These are phyloP conservation scores for Kwoniella pini DNA, from an alignment of 768 basidiomycete genomes.

Conservation along the genomic window DNA sequence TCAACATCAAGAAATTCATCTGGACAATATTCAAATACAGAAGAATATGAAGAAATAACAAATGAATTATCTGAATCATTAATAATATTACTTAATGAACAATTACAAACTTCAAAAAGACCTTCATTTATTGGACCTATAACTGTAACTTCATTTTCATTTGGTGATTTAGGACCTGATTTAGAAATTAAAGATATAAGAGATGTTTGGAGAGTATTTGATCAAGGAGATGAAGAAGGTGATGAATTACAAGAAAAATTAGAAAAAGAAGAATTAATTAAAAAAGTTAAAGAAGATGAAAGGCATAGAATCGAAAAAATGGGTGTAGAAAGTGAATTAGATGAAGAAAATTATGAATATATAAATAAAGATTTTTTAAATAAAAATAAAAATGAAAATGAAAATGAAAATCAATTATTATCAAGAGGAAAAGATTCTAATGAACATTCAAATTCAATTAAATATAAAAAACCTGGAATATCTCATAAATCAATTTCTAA, in stretches of 20 bases:
- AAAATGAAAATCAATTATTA: too few relatives aligned
- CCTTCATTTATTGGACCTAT: slow-evolving; percentile 96
- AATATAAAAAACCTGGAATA: neutral
- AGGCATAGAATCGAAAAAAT: slow-evolving; percentile 57
- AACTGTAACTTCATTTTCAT: slow-evolving; percentile 78
- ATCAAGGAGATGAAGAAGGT: slow-evolving; percentile 70
- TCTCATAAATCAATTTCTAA: slow-evolving; percentile 1
- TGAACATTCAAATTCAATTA: neutral
- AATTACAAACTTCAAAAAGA: slow-evolving; percentile 68
- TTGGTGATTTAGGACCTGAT: slow-evolving; percentile 79
- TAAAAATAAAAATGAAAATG: too few relatives aligned
- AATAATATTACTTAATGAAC: slow-evolving; percentile 73
- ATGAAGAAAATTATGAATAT: slow-evolving; percentile 12
- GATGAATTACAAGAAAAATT: slow-evolving; percentile 58
- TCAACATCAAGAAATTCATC: slow-evolving; percentile 61
- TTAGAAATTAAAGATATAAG: slow-evolving; percentile 87
- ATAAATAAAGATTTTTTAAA: neutral
- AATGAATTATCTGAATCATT: slow-evolving; percentile 58
- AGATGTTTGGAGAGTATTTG: slow-evolving; percentile 92
- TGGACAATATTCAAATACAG: neutral
- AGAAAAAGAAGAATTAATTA: slow-evolving; percentile 54
- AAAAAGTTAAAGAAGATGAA: slow-evolving; percentile 55
- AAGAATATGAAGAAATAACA: slow-evolving; percentile 53
- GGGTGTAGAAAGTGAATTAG: slow-evolving; percentile 37
- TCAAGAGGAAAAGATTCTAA: too few relatives aligned